Percentiles rank a stretch among this genome's conserved stretches.
These are phyloP conservation scores for Cubamyces sp. DNA, from an alignment of 768 basidiomycete genomes.

Conservation along the genomic window DNA sequence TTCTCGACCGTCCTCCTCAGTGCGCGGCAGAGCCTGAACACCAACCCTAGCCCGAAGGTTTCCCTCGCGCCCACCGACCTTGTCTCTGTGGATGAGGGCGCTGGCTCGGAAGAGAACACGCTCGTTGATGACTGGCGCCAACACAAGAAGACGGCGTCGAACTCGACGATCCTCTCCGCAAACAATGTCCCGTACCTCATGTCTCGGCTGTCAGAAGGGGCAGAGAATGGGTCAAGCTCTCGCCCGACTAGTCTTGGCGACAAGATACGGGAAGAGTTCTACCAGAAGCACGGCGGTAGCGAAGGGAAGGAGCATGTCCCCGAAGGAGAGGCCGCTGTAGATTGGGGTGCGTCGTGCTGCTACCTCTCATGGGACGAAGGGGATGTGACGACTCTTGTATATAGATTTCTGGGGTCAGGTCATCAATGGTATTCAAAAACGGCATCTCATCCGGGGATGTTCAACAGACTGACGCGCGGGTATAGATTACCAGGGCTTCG, in stretches of 20 bases:
- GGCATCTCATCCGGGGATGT: neutral
- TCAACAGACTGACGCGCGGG: slow-evolving; percentile 2
- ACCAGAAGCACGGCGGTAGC: slow-evolving; percentile 63
- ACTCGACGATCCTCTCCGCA: slow-evolving; percentile 57
- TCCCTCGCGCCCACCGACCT: slow-evolving; percentile 32
- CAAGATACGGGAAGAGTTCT: slow-evolving; percentile 78
- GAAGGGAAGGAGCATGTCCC: slow-evolving; percentile 39
- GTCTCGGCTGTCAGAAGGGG: slow-evolving; percentile 50
- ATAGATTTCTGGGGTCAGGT: slow-evolving; percentile 95
- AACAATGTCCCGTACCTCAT: slow-evolving; percentile 58
- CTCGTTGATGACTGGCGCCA: slow-evolving; percentile 23
- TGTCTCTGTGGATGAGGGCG: slow-evolving; percentile 17
- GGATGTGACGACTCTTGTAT: slow-evolving; percentile 17
- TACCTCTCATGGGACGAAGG: neutral
- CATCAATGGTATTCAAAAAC: slow-evolving; percentile 65
- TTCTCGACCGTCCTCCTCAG: slow-evolving; percentile 57
- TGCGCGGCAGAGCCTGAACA: slow-evolving; percentile 40
- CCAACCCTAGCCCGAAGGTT: slow-evolving; percentile 34
- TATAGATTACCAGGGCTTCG: slow-evolving; percentile 87
- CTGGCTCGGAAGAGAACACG: slow-evolving; percentile 29
- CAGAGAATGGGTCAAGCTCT: slow-evolving; percentile 40
- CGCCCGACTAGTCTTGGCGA: slow-evolving; percentile 61
- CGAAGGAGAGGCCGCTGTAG: slow-evolving; percentile 54
- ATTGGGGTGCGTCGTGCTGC: slow-evolving; percentile 66
- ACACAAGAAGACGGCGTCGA: slow-evolving; percentile 69